These are phyloP conservation scores for Elongisporangium prolatum DNA, from an alignment of 352 stramenopile species.

Conservation along the genomic window DNA sequence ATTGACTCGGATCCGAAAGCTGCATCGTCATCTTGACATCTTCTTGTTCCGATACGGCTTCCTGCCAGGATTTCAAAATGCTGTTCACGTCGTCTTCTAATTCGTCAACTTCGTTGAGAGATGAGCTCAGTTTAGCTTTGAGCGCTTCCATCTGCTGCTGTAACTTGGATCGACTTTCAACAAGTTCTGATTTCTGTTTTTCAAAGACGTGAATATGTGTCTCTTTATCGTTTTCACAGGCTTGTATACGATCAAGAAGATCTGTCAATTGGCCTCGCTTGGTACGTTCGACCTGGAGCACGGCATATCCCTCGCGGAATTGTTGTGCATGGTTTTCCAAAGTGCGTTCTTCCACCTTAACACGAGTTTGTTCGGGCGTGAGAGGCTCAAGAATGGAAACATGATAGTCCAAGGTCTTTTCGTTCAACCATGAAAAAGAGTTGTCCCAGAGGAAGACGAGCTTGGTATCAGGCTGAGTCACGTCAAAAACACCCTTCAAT, in stretches of 20 bases:
- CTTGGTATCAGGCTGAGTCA: slow-evolving; percentile 28
- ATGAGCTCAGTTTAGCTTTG: slow-evolving; percentile 30
- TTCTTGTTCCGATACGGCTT: slow-evolving; percentile 37
- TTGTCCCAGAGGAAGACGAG: slow-evolving; percentile 81
- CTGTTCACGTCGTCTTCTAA: slow-evolving; percentile 31
- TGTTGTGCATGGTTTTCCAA: slow-evolving; percentile 18
- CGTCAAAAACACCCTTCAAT: slow-evolving; percentile 42
- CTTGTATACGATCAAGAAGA: slow-evolving; percentile 26
- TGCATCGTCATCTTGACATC: slow-evolving; percentile 70
- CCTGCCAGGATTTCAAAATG: slow-evolving; percentile 31
- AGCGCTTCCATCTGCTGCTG: slow-evolving; percentile 59
- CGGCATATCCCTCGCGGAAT: slow-evolving; percentile 21
- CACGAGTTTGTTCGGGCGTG: slow-evolving; percentile 24
- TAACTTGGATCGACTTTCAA: slow-evolving; percentile 27
- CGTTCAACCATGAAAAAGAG: slow-evolving; percentile 79
- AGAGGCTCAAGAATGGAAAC: slow-evolving; percentile 68
- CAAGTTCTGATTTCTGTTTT: slow-evolving; percentile 23
- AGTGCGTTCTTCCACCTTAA: slow-evolving; percentile 24
- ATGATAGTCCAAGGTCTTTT: slow-evolving; percentile 84
- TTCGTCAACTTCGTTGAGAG: slow-evolving; percentile 48
- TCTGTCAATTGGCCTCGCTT: slow-evolving; percentile 28
- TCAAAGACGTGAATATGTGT: slow-evolving; percentile 25
- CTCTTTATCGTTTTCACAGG: slow-evolving; percentile 34
- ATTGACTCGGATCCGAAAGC: slow-evolving; percentile 41
- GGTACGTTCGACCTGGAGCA: slow-evolving; percentile 29